Base-by-base conservation (phyloP, 2,329 filamentous ascomycete genomes). In the Beauveria varroae region DNA sequence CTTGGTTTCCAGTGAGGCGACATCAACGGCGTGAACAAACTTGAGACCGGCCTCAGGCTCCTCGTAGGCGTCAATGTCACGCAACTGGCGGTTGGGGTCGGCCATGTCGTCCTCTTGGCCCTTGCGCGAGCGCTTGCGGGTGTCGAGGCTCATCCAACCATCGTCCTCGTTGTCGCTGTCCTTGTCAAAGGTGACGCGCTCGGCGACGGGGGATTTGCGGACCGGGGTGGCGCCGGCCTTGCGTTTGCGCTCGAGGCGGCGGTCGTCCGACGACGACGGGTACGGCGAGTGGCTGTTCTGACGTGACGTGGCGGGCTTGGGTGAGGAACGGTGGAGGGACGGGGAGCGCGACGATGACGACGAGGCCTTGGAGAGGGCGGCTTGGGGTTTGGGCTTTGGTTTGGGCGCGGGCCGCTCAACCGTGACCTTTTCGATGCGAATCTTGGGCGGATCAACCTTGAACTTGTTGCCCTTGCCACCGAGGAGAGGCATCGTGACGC, bases 11-110 rank as follows among this genome's bases (percentile, higher is more conserved):
- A 81, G 71, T 50, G 77, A 82, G 43, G 81, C 80, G 24, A 87
- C 78, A 65, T 85, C 77, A 5, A 79, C 79, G 5, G 84, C 84
- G 66, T 88, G 84, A 30, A 87, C 81, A 62, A 87, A 79, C 40
- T 72, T 69, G 41, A 78, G 71, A 26, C 73, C 74, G 46, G 75
- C 73, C 46, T 76, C 68, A 8, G 73, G 71, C 43, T 74, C 75
- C 59, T 78, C 75, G 61, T 80, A 82, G 3, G 79, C 78, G 60
- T 73, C 74, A 43, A 75, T 70, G 64, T 79, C 78, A 62, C 75
- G 74, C 60, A 84, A 66, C 66, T 73, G 73, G 64, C 80, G 78
- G 62, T 78, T 80, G 6, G 76, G 70, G 65, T 85, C 81, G 46
- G 76, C 69, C 24, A 74, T 72, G 49, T 75, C 74, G 47, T 78